Evolutionary conservation across 2,329 filamentous ascomycete genomes (phyloP).

Genomic region (Mollisia scopiformis): DNA sequence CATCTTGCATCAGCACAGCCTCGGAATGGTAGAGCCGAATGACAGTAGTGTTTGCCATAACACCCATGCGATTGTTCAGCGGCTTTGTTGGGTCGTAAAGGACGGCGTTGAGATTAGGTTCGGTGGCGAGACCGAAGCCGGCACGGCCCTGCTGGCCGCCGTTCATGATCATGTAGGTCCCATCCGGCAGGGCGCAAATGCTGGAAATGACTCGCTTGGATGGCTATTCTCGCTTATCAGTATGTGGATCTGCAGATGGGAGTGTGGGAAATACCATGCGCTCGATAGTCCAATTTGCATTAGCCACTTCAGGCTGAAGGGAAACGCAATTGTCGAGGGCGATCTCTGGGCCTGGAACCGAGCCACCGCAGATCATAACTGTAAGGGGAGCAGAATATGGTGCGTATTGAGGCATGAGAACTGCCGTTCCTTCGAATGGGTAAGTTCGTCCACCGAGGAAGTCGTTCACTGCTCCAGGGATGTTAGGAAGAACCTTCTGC

Average conservation of each 20-base stretch:
- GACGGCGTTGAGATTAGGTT: constrained; percentile 62
- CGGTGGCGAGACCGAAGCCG: constrained; percentile 62
- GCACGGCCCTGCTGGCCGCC: constrained; percentile 62
- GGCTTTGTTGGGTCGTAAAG: constrained; percentile 63
- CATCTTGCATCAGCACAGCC: constrained; percentile 64
- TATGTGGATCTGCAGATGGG: background rate
- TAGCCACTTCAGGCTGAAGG: constrained; percentile 58
- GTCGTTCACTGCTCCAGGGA: constrained; percentile 63
- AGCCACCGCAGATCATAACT: constrained; percentile 67
- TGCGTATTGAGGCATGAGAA: constrained; percentile 65
- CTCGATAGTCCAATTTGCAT: constrained; percentile 63
- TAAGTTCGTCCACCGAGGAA: constrained; percentile 64
- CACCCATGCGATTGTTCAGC: constrained; percentile 57
- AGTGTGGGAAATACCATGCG: constrained; percentile 52
- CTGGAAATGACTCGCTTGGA: constrained; percentile 64
- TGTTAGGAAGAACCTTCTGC: constrained; percentile 58
- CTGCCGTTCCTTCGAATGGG: constrained; percentile 64
- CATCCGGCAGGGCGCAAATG: constrained; percentile 66
- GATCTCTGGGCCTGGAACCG: constrained; percentile 52
- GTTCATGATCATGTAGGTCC: constrained; percentile 66
- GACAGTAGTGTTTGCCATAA: constrained; percentile 67
- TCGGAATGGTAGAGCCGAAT: constrained; percentile 69
- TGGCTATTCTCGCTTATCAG: constrained; percentile 44
- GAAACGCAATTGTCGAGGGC: constrained; percentile 69
- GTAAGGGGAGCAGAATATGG: constrained; percentile 62